Evolutionary conservation across 1,284 basidiomycete species (phyloP), one percentile per base, ranked within the genome.

Genomic region (Volvariella volvacea): DNA sequence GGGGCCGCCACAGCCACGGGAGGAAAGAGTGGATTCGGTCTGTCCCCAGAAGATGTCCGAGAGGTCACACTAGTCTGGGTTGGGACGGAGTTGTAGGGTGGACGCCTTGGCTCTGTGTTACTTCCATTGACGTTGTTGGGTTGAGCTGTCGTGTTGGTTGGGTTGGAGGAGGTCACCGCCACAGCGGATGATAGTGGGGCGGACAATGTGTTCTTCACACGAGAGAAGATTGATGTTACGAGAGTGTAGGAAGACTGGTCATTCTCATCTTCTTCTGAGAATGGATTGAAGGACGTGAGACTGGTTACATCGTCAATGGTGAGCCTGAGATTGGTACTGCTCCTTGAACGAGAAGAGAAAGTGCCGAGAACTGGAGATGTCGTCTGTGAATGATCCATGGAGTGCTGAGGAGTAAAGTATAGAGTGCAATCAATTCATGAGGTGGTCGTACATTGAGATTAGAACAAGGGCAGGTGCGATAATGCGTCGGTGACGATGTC

Each of bases 191-290:
- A 70, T 19, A 83, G 62, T 22, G 85, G 83, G 0, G 76, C 74
- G 30, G 82, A 69, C 17, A 89, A 70, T 9, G 83, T 83, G 55
- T 74, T 88, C 69, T 84, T 88, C 68, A 90, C 74, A 52, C 79
- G 78, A 30, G 82, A 86, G 44, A 90, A 74, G 15, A 90, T 65
- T 16, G 84, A 86, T 1, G 83, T 78, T 48, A 89, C 83, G 46
- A 89, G 69, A 1, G 84, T 80, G 58, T 88, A 88, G 10, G 85
- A 87, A 6, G 86, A 85, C 54, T 86, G 82, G 52, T 89, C 88
- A 57, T 85, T 76, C 61, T 89, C 88, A 58, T 90, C 88, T 60
- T 90, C 88, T 57, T 89, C 86, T 10, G 83, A 80, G 68, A 90
- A 90, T 10, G 88, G 87, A 58, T 90, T 90, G 69, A 83, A 88